Evolutionary conservation across 2,329 filamentous ascomycete genomes (phyloP).

Genomic region (Exserohilum rostratum): DNA sequence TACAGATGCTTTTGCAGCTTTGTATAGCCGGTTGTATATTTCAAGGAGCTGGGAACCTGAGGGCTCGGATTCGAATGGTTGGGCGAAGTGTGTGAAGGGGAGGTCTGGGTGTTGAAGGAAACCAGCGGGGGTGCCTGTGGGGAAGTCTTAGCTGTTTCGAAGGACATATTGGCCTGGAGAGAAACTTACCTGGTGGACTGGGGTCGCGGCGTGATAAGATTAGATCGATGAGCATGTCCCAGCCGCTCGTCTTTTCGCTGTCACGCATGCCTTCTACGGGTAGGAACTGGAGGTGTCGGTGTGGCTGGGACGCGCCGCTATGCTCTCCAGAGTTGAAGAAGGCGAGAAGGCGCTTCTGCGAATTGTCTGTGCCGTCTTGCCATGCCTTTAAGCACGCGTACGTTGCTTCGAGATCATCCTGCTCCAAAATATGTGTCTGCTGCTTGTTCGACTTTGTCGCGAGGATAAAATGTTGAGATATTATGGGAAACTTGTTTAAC

Average conservation of each 20-base stretch:
- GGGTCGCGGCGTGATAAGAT: conserved; percentile 31
- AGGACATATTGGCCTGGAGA: neutral
- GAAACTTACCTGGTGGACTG: conserved; percentile 7
- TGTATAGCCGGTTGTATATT: conserved; percentile 45
- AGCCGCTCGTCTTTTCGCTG: conserved; percentile 44
- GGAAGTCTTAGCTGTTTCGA: conserved; percentile 10
- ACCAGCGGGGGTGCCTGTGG: conserved; percentile 8
- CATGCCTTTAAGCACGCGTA: conserved; percentile 68
- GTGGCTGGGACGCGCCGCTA: conserved; percentile 74
- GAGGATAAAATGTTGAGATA: conserved; percentile 74
- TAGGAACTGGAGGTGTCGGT: conserved; percentile 74
- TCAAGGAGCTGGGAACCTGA: conserved; percentile 43
- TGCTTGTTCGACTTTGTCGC: conserved; percentile 67
- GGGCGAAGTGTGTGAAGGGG: conserved; percentile 59
- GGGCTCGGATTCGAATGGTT: conserved; percentile 49
- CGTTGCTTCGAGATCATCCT: conserved; percentile 65
- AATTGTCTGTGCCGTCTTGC: conserved; percentile 32
- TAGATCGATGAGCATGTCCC: conserved; percentile 58
- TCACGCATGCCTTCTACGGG: conserved; percentile 68
- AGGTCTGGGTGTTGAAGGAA: conserved; percentile 38
- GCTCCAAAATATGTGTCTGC: conserved; percentile 69
- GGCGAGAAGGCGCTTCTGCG: conserved; percentile 59
- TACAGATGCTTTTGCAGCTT: conserved; percentile 40
- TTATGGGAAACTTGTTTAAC: conserved; percentile 77
- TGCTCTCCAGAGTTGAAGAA: conserved; percentile 74